These are phyloP conservation scores for Cladophialophora exuberans DNA, from an alignment of 2,329 filamentous ascomycete species.

Conservation along the genomic window DNA sequence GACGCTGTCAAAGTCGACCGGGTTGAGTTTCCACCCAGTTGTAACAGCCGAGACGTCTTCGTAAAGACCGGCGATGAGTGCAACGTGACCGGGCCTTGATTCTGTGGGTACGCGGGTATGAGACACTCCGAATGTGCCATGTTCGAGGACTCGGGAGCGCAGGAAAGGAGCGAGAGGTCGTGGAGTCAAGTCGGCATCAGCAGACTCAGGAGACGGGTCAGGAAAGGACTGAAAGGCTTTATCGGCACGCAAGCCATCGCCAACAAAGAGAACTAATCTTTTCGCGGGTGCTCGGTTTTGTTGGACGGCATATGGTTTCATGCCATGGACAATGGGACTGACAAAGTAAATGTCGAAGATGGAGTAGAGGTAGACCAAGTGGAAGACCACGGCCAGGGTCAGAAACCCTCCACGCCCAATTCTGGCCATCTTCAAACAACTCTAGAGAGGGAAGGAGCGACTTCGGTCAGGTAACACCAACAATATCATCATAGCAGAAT, in stretches of 20 bases:
- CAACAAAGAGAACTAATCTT: constrained; percentile 89
- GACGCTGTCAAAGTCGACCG: constrained; percentile 97
- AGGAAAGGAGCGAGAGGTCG: constrained; percentile 88
- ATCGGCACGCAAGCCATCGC: constrained; percentile 95
- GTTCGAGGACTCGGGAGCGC: constrained; percentile 81
- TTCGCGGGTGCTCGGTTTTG: constrained; percentile 72
- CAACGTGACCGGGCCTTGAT: constrained; percentile 93
- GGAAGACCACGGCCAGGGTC: constrained; percentile 86
- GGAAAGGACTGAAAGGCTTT: constrained; percentile 95
- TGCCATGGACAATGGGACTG: constrained; percentile 93
- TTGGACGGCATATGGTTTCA: constrained; percentile 78
- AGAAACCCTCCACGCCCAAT: constrained; percentile 78
- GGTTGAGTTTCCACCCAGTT: constrained; percentile 98
- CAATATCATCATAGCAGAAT: constrained; percentile 5
- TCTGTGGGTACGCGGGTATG: constrained; percentile 97
- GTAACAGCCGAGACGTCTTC: constrained; percentile 97
- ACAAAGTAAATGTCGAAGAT: constrained; percentile 99
- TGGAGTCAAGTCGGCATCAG: constrained; percentile 64
- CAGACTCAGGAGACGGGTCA: constrained; percentile 70
- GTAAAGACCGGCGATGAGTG: constrained; percentile 92
- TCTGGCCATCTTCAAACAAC: constrained; percentile 48
- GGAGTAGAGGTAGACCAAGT: constrained; percentile 88
- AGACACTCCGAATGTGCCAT: constrained; percentile 95
- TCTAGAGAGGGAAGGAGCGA: constrained; percentile 28
- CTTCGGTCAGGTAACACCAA: constrained; percentile 29